Percentiles rank a stretch among this genome's conserved stretches.
Conservation (phyloP, 257 asterid genomes). For the Solanum paucissectum region DNA sequence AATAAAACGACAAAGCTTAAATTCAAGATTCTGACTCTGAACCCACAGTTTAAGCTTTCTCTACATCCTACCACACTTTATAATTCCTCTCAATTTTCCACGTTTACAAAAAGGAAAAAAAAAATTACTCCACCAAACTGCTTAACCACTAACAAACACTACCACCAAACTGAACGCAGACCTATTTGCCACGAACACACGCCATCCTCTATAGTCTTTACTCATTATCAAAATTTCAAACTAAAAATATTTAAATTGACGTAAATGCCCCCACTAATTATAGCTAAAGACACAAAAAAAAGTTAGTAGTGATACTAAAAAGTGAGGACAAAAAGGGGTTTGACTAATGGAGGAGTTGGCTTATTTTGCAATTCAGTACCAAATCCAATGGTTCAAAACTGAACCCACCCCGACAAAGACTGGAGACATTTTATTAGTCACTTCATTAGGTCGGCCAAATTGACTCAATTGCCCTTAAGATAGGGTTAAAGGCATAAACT, state of each 20-base stretch:
- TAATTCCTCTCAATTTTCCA: neutral
- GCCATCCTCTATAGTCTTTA: conserved; percentile 28
- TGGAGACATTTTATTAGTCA: neutral
- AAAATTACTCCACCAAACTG: neutral
- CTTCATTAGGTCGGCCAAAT: neutral
- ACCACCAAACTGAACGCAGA: conserved; percentile 41
- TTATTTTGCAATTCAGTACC: conserved; percentile 3
- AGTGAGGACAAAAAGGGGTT: neutral
- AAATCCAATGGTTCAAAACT: neutral
- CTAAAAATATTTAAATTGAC: neutral
- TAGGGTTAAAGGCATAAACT: neutral
- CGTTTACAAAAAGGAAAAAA: neutral
- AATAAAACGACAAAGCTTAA: conserved; percentile 20
- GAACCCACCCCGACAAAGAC: conserved; percentile 5
- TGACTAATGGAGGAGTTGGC: neutral
- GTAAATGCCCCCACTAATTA: neutral
- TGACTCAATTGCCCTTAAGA: conserved; percentile 5
- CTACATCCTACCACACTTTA: neutral
- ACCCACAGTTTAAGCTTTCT: neutral
- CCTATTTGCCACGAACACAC: conserved; percentile 46
- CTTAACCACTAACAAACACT: conserved; percentile 33
- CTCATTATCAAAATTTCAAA: neutral
- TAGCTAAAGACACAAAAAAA: neutral
- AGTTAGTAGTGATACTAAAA: neutral
- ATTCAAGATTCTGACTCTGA: conserved; percentile 11